Evolutionary conservation across 2,329 filamentous ascomycete species (phyloP).

Genomic region (Trichoderma gracile): DNA sequence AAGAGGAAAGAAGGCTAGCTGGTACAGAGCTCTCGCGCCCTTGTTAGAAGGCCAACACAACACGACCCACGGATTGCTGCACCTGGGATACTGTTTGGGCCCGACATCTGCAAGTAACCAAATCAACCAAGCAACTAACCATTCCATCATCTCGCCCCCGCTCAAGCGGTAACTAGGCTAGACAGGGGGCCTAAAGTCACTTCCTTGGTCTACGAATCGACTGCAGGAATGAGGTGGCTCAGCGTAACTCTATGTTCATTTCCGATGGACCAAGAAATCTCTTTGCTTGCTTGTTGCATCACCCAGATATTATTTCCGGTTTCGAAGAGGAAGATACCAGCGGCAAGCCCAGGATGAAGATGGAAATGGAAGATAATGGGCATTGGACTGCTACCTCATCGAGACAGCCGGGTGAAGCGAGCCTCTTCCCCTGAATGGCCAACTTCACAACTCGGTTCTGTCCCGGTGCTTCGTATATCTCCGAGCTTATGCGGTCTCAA

Average conservation of each 20-base stretch:
- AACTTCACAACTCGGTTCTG: not conserved
- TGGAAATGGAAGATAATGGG: too few relatives aligned
- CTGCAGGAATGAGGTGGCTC: conserved; percentile 4
- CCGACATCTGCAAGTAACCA: conserved; percentile 21
- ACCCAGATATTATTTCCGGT: not conserved
- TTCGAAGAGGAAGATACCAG: not conserved
- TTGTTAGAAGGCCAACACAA: conserved; percentile 27
- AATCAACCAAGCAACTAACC: conserved; percentile 10
- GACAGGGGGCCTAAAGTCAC: not conserved
- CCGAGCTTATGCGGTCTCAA: not conserved
- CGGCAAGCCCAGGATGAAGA: not conserved
- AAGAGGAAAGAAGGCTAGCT: conserved; percentile 20
- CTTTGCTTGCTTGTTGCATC: not conserved
- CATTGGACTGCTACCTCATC: not conserved
- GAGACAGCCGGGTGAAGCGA: not conserved
- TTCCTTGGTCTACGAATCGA: conserved; percentile 13
- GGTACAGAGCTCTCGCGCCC: conserved; percentile 29
- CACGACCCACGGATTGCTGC: conserved; percentile 20
- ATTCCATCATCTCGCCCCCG: conserved; percentile 19
- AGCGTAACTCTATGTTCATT: conserved; percentile 6
- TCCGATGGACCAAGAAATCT: conserved; percentile 4
- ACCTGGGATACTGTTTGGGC: conserved; percentile 13
- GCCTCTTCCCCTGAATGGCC: not conserved
- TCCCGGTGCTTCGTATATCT: not conserved
- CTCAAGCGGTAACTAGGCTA: conserved; percentile 20